Base-by-base conservation (phyloP, 1,139 yeast genomes). In the Arxiozyma bovina region DNA sequence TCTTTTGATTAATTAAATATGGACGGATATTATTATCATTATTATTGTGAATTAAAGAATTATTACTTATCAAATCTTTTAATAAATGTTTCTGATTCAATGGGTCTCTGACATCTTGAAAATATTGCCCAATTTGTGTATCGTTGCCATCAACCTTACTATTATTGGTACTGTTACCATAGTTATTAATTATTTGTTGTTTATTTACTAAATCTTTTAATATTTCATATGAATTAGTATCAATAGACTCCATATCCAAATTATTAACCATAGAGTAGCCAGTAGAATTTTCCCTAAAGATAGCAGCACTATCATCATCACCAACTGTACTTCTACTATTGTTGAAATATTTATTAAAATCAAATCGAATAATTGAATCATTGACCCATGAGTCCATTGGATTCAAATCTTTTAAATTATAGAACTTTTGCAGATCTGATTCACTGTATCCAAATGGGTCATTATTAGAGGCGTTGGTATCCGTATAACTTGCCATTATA, bases 1-100 rank as follows among this genome's bases (percentile, higher is more conserved):
- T 73, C 58, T 87, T 85, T 3, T 90, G 84, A 42, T 86, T 82
- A 44, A 89, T 82, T 60, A 88, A 73, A 69, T 78, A 88, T 59
- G 80, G 77, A 54, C 76, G 72, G 1, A 30, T 45, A 27, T 27
- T 27, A 8, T 27, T 27, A 27, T 27, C 8, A 27, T 27, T 27
- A 27, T 7, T 27, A 27, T 27, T 67, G 42, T 68, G 66, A 1
- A 70, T 75, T 12, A 76, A 67, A 23, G 77, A 73, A 12, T 69
- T 65, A 8, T 47, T 12, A 11, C 22, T n/a, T 25, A 34, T 45
- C 23, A 79, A 65, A 40, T 70, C 70, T 15, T 75, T 63, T 54
- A 84, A 70, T 34, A 75, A 74, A 38, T 74, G 11, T 17, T 77
- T 78, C 38, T 71, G 71, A 21, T 79, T 77, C 58, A 84, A 70